phyloP scores from a whole-genome alignment of 495 filamentous ascomycete species.

The Daldinia vernicosa region DNA sequence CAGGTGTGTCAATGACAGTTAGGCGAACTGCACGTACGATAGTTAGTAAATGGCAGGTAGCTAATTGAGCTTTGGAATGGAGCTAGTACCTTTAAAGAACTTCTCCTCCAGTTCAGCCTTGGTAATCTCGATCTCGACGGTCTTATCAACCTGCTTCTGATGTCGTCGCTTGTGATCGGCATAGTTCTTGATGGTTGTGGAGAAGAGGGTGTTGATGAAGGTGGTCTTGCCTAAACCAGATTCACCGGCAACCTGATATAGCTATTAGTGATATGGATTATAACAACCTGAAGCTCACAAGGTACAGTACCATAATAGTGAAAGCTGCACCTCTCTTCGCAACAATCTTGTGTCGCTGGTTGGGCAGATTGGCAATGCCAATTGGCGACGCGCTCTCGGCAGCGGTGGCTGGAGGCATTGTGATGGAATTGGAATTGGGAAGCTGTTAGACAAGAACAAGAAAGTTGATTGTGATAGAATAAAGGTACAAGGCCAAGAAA shows the following conservation, averaged over 20 bases:
- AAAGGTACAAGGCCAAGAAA: constrained; percentile 15
- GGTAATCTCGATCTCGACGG: constrained; percentile 99
- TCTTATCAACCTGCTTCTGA: constrained; percentile 99
- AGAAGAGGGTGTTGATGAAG: constrained; percentile 99
- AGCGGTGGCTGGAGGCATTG: constrained; percentile 77
- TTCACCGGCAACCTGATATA: constrained; percentile 88
- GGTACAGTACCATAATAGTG: constrained; percentile 88
- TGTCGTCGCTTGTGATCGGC: constrained; percentile 98
- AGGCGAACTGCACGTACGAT: constrained; percentile 75
- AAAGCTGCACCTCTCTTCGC: constrained; percentile 98
- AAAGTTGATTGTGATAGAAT: neutral
- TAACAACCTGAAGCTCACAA: neutral
- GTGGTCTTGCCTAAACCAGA: constrained; percentile 99
- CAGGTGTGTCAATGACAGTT: constrained; percentile 98
- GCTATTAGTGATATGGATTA: constrained; percentile 46
- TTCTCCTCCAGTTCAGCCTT: constrained; percentile 99
- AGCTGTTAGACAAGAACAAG: constrained; percentile 32
- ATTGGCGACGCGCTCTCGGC: constrained; percentile 92
- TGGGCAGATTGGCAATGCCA: constrained; percentile 99
- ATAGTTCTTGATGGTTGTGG: constrained; percentile 99
- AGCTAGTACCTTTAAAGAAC: constrained; percentile 93
- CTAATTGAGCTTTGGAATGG: constrained; percentile 3
- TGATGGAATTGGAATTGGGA: constrained; percentile 42
- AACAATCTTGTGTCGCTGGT: constrained; percentile 99
- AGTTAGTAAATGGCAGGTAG: constrained; percentile 13